Evolutionary conservation across 345 rosid species (phyloP).

Genomic region (Eutrema heterophyllum): DNA sequence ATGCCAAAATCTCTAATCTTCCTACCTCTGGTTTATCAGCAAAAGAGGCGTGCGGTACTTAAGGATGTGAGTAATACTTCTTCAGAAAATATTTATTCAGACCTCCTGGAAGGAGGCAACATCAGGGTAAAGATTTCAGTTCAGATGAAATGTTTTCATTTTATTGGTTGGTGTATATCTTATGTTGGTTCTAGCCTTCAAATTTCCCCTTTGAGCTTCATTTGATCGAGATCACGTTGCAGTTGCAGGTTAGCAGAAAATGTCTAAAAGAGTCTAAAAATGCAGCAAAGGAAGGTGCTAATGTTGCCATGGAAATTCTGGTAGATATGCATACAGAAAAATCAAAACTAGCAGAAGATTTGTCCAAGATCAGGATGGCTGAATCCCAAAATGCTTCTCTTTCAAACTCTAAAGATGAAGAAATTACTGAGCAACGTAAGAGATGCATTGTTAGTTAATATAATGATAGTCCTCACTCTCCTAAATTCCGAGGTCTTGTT

Average conservation of each 20-base stretch:
- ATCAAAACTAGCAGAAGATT: conserved; percentile 58
- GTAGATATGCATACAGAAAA: conserved; percentile 47
- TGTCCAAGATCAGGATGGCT: conserved; percentile 68
- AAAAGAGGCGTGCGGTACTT: conserved; percentile 77
- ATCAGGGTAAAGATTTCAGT: conserved; percentile 39
- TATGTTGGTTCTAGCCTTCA: neutral
- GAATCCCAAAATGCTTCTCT: conserved; percentile 37
- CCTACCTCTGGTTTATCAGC: conserved; percentile 36
- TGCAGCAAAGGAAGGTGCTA: conserved; percentile 27
- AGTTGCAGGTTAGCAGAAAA: conserved; percentile 45
- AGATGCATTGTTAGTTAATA: conserved; percentile 22
- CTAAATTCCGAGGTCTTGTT: conserved; percentile 3
- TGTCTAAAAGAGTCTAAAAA: conserved; percentile 32
- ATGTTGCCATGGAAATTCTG: conserved; percentile 33
- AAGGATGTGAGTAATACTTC: conserved; percentile 62
- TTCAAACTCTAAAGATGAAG: conserved; percentile 33
- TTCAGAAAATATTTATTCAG: conserved; percentile 29
- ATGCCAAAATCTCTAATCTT: conserved; percentile 36
- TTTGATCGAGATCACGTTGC: conserved; percentile 27
- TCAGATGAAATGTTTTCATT: conserved; percentile 4
- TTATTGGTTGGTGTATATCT: conserved; percentile 3
- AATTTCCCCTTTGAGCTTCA: neutral
- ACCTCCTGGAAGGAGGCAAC: conserved; percentile 36
- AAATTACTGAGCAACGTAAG: conserved; percentile 18
- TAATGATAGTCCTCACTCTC: neutral